These are phyloP conservation scores for Brassica hybrid DNA, from an alignment of 441 rosid species.

Conservation along the genomic window DNA sequence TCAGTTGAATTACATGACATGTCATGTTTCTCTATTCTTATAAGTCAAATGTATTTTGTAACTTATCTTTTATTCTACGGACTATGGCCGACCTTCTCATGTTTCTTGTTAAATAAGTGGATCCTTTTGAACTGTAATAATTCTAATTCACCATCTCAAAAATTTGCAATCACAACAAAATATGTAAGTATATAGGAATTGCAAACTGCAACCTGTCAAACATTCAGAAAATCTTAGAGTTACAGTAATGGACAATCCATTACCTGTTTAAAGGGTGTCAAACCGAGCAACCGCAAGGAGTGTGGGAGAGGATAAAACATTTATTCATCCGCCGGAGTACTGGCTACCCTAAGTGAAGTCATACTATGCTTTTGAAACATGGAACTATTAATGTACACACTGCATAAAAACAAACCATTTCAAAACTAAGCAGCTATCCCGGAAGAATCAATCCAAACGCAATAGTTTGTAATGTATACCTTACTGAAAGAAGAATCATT, in stretches of 20 bases:
- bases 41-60: too few relatives aligned
- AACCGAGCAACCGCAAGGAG: constrained; percentile 81
- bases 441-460: not conserved
- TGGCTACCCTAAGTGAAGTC: constrained; percentile 62
- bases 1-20: too few relatives aligned
- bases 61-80: not conserved
- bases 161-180: not conserved
- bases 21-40: too few relatives aligned
- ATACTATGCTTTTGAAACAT: constrained; percentile 69
- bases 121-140: constrained; percentile 30
- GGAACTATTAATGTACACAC: constrained; percentile 76
- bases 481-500: constrained; percentile 62
- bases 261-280: constrained; percentile 86
- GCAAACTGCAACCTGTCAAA: not conserved
- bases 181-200: not conserved
- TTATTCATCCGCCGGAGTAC: constrained; percentile 69
- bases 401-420: constrained; percentile 42
- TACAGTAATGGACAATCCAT: constrained; percentile 30
- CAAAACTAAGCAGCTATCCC: not conserved
- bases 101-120: constrained; percentile 34
- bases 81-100: constrained; percentile 32
- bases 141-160: constrained; percentile 13
- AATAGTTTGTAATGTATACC: constrained; percentile 51
- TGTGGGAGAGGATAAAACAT: constrained; percentile 83
- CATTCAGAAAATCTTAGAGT: not conserved